phyloP scores from a whole-genome alignment of 352 stramenopile genomes.

The Phytophthora palmivora region DNA sequence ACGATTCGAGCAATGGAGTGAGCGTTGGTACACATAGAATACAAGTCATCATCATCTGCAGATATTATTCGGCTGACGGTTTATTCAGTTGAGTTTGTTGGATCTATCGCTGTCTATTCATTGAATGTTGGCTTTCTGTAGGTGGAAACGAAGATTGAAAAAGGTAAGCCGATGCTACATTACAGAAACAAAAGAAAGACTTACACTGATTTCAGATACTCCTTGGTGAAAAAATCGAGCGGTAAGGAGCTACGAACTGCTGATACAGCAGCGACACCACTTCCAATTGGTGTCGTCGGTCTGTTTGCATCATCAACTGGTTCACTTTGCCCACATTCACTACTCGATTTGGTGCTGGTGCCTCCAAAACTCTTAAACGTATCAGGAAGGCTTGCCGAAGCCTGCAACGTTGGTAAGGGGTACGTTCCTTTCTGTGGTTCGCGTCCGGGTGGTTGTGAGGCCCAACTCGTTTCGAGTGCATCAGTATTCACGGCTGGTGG shows the following conservation, averaged over 20 bases:
- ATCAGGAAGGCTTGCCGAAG: constrained; percentile 35
- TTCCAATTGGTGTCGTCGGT: constrained; percentile 28
- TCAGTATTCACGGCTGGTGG: constrained; percentile 10
- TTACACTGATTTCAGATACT: constrained; percentile 62
- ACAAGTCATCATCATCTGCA: constrained; percentile 1
- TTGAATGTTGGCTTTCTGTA: constrained; percentile 30
- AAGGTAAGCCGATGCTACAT: neutral
- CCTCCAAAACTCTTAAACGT: constrained; percentile 31
- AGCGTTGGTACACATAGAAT: constrained; percentile 33
- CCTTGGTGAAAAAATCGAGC: constrained; percentile 60
- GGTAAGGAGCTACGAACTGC: constrained; percentile 44
- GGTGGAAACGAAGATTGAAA: constrained; percentile 3
- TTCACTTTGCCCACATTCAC: constrained; percentile 16
- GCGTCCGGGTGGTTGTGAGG: constrained; percentile 10
- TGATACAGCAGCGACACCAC: constrained; percentile 46
- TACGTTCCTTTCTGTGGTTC: constrained; percentile 4
- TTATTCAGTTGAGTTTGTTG: constrained; percentile 15
- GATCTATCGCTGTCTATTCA: no score
- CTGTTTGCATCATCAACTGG: constrained; percentile 18
- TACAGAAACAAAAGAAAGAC: constrained; percentile 17
- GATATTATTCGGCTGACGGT: constrained; percentile 8
- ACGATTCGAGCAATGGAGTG: neutral
- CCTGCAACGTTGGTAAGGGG: constrained; percentile 22
- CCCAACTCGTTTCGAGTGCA: constrained; percentile 22
- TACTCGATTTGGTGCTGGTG: constrained; percentile 17